Evolutionary conservation across 352 stramenopile species (phyloP).

Genomic region (Phytophthora fragariaefolia): DNA sequence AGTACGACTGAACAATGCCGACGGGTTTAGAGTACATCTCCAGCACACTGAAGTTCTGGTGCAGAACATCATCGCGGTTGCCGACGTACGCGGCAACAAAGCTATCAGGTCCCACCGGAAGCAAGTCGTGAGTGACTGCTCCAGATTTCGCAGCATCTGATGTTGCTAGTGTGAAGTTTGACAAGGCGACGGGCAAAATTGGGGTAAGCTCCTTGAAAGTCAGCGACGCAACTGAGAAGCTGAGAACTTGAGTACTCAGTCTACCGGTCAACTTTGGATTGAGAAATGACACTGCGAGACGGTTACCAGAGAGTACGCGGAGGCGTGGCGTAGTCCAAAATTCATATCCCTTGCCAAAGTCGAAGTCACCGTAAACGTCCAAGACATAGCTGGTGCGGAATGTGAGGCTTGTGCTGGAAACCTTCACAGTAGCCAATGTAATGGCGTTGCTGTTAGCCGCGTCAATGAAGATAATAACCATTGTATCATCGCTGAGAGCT

Average conservation of each 20-base stretch:
- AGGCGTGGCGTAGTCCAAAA: slow-evolving; percentile 54
- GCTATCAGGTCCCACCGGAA: slow-evolving; percentile 52
- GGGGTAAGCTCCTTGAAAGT: slow-evolving; percentile 58
- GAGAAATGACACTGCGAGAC: slow-evolving; percentile 68
- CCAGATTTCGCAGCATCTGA: slow-evolving; percentile 14
- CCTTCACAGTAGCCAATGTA: slow-evolving; percentile 46
- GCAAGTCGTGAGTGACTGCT: slow-evolving; percentile 48
- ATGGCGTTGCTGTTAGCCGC: slow-evolving; percentile 61
- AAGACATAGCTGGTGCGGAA: slow-evolving; percentile 64
- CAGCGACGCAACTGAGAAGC: slow-evolving; percentile 51
- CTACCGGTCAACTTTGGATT: slow-evolving; percentile 58
- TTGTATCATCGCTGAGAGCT: slow-evolving; percentile 47
- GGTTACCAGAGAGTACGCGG: slow-evolving; percentile 50
- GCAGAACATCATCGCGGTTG: slow-evolving; percentile 32
- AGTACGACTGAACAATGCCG: slow-evolving; percentile 52
- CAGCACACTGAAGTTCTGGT: slow-evolving; percentile 55
- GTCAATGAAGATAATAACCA: slow-evolving; percentile 67
- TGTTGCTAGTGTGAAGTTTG: slow-evolving; percentile 48
- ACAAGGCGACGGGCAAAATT: slow-evolving; percentile 44
- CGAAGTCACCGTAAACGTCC: slow-evolving; percentile 51
- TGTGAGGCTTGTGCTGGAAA: slow-evolving; percentile 25
- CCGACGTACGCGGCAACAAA: slow-evolving; percentile 58
- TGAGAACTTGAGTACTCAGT: slow-evolving; percentile 53
- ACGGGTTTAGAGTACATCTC: slow-evolving; percentile 54
- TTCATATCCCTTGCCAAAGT: slow-evolving; percentile 41